Percentiles rank a stretch among this genome's conserved stretches.
These are phyloP conservation scores for Phytopythium helicoides DNA, from an alignment of 352 stramenopile species.

Conservation along the genomic window DNA sequence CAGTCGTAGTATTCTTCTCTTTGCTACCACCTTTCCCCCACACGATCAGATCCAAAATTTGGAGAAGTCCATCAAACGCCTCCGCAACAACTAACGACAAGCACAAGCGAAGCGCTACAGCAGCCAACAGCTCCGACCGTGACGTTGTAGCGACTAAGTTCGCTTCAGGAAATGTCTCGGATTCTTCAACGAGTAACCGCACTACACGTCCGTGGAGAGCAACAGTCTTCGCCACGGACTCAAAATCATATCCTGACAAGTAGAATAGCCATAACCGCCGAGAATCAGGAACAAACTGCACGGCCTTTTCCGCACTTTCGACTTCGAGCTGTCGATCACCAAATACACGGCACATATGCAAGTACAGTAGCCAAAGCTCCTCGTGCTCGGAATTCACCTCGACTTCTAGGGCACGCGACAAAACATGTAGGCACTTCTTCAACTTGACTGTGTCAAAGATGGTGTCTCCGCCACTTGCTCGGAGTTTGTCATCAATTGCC, in stretches of 20 bases:
- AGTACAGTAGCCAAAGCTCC: conserved; percentile 40
- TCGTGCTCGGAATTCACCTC: conserved; percentile 44
- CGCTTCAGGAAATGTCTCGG: conserved; percentile 9
- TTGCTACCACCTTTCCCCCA: not conserved
- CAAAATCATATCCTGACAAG: conserved; percentile 34
- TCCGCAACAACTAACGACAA: conserved; percentile 18
- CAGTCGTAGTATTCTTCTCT: not conserved
- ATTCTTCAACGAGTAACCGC: not conserved
- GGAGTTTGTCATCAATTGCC: conserved; percentile 18
- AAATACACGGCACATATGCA: conserved; percentile 28
- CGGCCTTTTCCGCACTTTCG: conserved; percentile 33
- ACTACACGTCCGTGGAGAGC: conserved; percentile 34
- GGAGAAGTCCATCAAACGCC: too few species aligned
- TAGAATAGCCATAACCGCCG: conserved; percentile 42
- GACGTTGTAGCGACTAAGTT: not conserved
- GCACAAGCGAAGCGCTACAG: conserved; percentile 33
- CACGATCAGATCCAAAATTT: not conserved
- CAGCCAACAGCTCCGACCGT: conserved; percentile 25
- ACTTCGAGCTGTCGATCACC: conserved; percentile 26
- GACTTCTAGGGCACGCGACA: conserved; percentile 41
- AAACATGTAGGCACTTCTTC: conserved; percentile 26
- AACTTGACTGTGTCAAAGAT: conserved; percentile 23
- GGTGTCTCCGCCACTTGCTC: conserved; percentile 2
- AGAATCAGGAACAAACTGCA: conserved; percentile 40
- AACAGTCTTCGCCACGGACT: conserved; percentile 25